phyloP scores from a whole-genome alignment of 345 rosid genomes.

The Theobroma cacao region DNA sequence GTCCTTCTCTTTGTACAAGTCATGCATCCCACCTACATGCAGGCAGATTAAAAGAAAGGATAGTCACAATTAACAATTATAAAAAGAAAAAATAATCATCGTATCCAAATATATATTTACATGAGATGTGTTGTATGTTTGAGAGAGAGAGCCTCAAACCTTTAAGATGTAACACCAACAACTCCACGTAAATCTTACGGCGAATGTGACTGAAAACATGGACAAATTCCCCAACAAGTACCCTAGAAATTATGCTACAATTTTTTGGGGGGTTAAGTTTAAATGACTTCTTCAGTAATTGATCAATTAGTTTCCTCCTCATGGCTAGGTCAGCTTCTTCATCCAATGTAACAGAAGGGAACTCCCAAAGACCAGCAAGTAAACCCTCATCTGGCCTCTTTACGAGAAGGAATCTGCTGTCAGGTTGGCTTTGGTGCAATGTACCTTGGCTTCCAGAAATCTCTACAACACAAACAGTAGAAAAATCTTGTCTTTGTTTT shows the following conservation, averaged over 20 bases:
- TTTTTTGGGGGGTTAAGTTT: slow-evolving; percentile 43
- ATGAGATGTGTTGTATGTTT: not conserved
- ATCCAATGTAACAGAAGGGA: slow-evolving; percentile 61
- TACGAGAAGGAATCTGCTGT: slow-evolving; percentile 63
- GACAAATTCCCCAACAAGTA: slow-evolving; percentile 78
- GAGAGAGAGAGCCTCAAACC: slow-evolving; percentile 35
- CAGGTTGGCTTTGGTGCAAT: slow-evolving; percentile 30
- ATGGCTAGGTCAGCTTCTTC: slow-evolving; percentile 44
- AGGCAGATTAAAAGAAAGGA: not conserved
- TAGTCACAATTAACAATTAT: not conserved
- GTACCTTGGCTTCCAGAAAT: slow-evolving; percentile 35
- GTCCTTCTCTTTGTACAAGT: slow-evolving; percentile 27
- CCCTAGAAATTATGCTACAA: slow-evolving; percentile 47
- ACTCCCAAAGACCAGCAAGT: slow-evolving; percentile 99
- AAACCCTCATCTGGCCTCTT: slow-evolving; percentile 84
- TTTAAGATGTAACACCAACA: slow-evolving; percentile 53
- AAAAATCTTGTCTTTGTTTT: slow-evolving; percentile 66
- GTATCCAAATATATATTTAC: not conserved
- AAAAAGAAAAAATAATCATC: not conserved
- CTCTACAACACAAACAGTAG: slow-evolving; percentile 83
- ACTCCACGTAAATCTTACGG: slow-evolving; percentile 72
- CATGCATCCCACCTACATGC: slow-evolving; percentile 32
- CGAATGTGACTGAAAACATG: slow-evolving; percentile 84
- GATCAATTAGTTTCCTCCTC: slow-evolving; percentile 60
- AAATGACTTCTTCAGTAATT: slow-evolving; percentile 55